These are phyloP conservation scores for Mycena vulgaris DNA, from an alignment of 768 basidiomycete genomes.

Conservation along the genomic window DNA sequence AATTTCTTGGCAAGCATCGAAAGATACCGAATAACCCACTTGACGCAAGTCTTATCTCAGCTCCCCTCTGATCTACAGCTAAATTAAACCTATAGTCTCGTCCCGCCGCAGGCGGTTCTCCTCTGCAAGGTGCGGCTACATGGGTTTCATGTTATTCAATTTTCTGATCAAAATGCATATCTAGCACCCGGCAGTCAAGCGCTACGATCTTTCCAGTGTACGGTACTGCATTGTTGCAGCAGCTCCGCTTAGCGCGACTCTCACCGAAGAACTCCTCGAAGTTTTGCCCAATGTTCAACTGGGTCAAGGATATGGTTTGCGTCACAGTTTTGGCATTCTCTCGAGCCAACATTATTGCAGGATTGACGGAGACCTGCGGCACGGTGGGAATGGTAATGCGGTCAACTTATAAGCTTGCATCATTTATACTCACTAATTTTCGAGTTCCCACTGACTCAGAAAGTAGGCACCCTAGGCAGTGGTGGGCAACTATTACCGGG, in stretches of 20 bases:
- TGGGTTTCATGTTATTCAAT: neutral
- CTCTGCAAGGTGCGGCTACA: constrained; percentile 48
- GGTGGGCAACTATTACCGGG: constrained; percentile 34
- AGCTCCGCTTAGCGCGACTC: constrained; percentile 58
- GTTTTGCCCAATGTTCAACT: constrained; percentile 59
- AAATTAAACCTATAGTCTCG: constrained; percentile 41
- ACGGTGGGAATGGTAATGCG: constrained; percentile 48
- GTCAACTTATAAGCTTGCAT: neutral
- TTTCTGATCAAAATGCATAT: constrained; percentile 37
- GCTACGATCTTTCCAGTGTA: constrained; percentile 54
- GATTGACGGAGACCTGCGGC: constrained; percentile 53
- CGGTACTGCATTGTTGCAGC: constrained; percentile 56
- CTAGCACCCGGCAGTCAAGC: constrained; percentile 53
- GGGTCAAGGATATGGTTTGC: constrained; percentile 58
- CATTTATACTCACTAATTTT: neutral
- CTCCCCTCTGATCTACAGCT: neutral
- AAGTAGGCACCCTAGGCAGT: constrained; percentile 51
- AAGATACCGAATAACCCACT: constrained; percentile 56
- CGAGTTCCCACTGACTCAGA: constrained; percentile 44
- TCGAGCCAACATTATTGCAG: constrained; percentile 19
- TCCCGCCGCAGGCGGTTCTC: constrained; percentile 55
- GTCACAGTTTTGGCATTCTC: neutral
- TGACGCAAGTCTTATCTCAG: constrained; percentile 40
- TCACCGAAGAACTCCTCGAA: constrained; percentile 49
- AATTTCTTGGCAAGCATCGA: constrained; percentile 58